Conservation (phyloP, 23 red algal species). For the Gracilaria vermiculophylla region DNA sequence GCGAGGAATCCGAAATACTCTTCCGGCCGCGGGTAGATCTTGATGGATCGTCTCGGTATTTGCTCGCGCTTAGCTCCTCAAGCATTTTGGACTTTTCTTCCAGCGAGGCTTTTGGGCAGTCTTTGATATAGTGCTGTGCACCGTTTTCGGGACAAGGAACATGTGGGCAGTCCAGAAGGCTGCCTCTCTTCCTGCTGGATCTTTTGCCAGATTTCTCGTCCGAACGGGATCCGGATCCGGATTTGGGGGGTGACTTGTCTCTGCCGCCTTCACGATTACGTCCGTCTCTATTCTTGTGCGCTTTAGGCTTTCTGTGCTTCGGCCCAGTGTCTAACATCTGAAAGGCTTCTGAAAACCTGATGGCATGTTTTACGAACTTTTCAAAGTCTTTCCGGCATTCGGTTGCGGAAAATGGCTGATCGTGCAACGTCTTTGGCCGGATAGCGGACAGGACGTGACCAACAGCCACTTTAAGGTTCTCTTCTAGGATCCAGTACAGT, state of each 20-base stretch:
- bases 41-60: neutral
- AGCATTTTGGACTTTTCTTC: constrained; percentile 8
- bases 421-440: neutral
- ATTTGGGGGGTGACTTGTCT: constrained; percentile 4
- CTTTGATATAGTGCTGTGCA: neutral
- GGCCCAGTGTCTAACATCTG: neutral
- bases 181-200: neutral
- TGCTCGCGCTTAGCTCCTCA: neutral
- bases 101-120: neutral
- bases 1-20: neutral
- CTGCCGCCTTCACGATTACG: neutral
- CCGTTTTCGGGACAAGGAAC: neutral
- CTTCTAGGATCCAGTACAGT: neutral
- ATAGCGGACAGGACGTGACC: constrained; percentile 10
- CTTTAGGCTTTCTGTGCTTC: neutral
- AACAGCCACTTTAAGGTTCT: constrained; percentile 2
- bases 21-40: neutral
- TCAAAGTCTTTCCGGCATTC: constrained; percentile 4
- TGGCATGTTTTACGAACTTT: neutral
- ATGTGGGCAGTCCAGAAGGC: neutral
- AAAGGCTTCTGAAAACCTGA: neutral
- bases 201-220: neutral
- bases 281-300: constrained; percentile 8
- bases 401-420: neutral
- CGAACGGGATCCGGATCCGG: neutral